A percentile compares a stretch with the other conserved stretches of the same genome.
phyloP scores from a whole-genome alignment of 1,139 yeast species.

The Taphrina sp. region DNA sequence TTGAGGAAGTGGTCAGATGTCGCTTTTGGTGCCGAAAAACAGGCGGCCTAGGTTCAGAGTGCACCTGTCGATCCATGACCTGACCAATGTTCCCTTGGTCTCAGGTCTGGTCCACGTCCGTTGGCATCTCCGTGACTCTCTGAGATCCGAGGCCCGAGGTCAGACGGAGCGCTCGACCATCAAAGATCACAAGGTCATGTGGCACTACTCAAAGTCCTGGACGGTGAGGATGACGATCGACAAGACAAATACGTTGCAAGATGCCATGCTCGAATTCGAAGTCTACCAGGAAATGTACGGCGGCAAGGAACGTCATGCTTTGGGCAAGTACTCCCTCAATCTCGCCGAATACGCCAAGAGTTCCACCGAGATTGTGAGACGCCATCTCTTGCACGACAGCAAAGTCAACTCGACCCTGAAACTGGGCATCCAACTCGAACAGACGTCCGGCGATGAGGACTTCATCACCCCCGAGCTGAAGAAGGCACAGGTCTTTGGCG shows the following conservation, averaged over 20 bases:
- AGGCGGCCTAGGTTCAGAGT: conserved; percentile 56
- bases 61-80: conserved; percentile 60
- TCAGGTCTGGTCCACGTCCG: conserved; percentile 67
- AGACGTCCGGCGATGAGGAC: conserved; percentile 49
- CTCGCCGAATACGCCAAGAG: conserved; percentile 67
- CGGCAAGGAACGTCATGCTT: conserved; percentile 46
- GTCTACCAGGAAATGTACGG: conserved; percentile 43
- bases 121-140: conserved; percentile 53
- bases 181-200: conserved; percentile 52
- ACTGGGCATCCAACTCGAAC: conserved; percentile 51
- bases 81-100: conserved; percentile 78
- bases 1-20: background rate
- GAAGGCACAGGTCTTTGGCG: conserved; percentile 43
- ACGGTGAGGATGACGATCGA: conserved; percentile 50
- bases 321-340: conserved; percentile 70
- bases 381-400: conserved; percentile 70
- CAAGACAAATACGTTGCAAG: conserved; percentile 42
- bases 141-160: conserved; percentile 49
- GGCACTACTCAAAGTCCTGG: conserved; percentile 49
- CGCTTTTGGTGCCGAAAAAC: conserved; percentile 33
- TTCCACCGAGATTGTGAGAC: conserved; percentile 47
- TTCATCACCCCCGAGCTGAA: conserved; percentile 38
- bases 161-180: conserved; percentile 50
- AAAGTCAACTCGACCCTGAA: conserved; percentile 77
- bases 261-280: conserved; percentile 43